Evolutionary conservation across 331 rosid genomes (phyloP), one percentile per base, ranked within the genome.

Genomic region (Quercus tomentella): DNA sequence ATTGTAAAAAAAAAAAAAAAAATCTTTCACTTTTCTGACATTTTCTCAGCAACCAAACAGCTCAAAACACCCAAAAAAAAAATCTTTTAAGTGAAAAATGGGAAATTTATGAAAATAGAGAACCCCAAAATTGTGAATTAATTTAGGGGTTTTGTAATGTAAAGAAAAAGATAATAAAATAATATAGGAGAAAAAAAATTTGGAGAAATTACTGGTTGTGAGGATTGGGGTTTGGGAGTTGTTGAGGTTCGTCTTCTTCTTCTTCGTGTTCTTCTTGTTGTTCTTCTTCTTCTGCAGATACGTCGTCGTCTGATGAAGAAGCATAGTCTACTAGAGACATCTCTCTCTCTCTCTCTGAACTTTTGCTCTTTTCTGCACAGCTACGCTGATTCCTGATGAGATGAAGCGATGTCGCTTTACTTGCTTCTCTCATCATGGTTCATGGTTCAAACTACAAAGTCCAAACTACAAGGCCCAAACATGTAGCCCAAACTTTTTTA

Each of bases 321-420:
- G 94, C 89, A 87, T 95, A 95, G 82, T 95, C 97, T 28, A 95
- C 98, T 78, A 95, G 84, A 51, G 97, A 89, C 98, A 94, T 92
- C 79, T 68, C 80, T 58, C 62, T 66, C 18, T 22, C 43, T 14
- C 28, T 52, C 76, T 3, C 49, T 41, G 49, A 49, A 49, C 55
- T 49, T 49, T 49, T 49, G 55, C 18, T 14, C 18, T 49, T 14
- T 14, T 15, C 55, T 14, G 55, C 55, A 41, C 12, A 41, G 12
- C 14, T 41, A 41, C 49, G 49, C 49, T 41, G 14, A 9, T 41
- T 41, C 17, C 16, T 49, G 55, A 12, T 14, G 55, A 49, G 55
- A 4, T 49, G 55, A 49, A 14, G 18, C 67, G 33, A 60, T 26
- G 67, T 60, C 67, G 33, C 31, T 23, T 60, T 25, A 4, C 31